Conservation (phyloP, 495 filamentous ascomycete genomes). For the Glarea lozoyensis region DNA sequence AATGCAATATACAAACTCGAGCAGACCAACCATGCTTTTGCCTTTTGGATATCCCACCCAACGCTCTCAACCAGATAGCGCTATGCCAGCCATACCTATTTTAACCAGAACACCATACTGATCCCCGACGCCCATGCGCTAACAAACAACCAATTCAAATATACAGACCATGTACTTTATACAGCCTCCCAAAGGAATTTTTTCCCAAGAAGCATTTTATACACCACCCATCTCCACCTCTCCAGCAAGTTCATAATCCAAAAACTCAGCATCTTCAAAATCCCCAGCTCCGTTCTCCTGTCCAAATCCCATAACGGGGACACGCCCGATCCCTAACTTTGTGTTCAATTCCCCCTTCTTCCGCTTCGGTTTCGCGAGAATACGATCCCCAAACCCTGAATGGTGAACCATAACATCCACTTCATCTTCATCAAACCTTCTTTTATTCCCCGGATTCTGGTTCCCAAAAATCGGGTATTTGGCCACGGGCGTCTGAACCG, state of each 20-base stretch:
- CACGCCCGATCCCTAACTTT: background rate
- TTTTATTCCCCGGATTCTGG: conserved; percentile 18
- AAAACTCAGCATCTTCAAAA: conserved; percentile 45
- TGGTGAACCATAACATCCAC: conserved; percentile 3
- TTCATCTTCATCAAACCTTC: conserved; percentile 18
- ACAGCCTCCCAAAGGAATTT: no score
- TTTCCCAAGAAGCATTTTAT: no score
- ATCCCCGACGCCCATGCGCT: no score
- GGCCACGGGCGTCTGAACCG: background rate
- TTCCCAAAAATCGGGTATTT: background rate
- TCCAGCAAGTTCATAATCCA: conserved; percentile 25
- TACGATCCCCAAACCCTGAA: conserved; percentile 8
- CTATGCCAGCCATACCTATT: no score
- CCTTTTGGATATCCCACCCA: no score
- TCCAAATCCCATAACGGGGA: background rate
- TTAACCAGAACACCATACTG: no score
- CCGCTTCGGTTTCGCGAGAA: conserved; percentile 17
- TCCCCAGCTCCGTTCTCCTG: conserved; percentile 25
- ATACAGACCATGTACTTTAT: no score
- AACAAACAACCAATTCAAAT: no score
- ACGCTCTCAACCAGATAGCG: no score
- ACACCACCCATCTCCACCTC: conserved; percentile 21
- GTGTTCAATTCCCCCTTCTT: conserved; percentile 21
- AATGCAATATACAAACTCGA: no score
- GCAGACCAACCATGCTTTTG: no score